These are phyloP conservation scores for Brassica juncea DNA, from an alignment of 345 rosid species.

Conservation along the genomic window DNA sequence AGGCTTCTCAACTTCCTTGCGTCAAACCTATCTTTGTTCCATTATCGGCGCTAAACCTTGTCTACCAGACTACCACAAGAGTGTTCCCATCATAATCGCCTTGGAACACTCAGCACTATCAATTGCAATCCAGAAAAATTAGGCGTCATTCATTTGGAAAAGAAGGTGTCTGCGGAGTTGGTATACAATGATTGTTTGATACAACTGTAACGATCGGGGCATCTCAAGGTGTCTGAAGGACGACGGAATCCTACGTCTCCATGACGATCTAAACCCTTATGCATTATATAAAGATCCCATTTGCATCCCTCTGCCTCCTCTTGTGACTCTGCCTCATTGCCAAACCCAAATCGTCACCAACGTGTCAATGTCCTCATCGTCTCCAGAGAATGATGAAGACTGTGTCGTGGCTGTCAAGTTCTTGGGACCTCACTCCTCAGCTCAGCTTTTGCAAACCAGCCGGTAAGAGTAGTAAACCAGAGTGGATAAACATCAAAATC, in stretches of 20 bases:
- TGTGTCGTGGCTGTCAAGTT: constrained; percentile 3
- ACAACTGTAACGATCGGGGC: neutral
- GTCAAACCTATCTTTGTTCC: neutral
- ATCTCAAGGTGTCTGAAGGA: neutral
- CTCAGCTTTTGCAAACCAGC: neutral
- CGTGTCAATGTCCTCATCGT: neutral
- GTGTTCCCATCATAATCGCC: neutral
- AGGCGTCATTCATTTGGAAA: neutral
- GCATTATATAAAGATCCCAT: neutral
- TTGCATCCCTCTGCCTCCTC: neutral
- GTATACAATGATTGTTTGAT: neutral
- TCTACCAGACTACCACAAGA: neutral
- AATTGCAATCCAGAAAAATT: neutral
- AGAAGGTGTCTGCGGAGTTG: neutral
- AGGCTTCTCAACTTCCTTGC: neutral
- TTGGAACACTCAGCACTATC: neutral
- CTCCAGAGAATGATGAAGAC: neutral
- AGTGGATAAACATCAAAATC: neutral
- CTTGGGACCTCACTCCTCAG: neutral
- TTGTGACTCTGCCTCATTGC: neutral
- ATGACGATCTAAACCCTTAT: neutral
- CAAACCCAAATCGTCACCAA: neutral
- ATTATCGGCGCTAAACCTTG: neutral
- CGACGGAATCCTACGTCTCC: neutral
- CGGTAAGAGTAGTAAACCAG: neutral